A percentile compares a stretch with the other conserved stretches of the same genome.
Conservation (phyloP, 805 yeast genomes). For the Candida patagonica region DNA sequence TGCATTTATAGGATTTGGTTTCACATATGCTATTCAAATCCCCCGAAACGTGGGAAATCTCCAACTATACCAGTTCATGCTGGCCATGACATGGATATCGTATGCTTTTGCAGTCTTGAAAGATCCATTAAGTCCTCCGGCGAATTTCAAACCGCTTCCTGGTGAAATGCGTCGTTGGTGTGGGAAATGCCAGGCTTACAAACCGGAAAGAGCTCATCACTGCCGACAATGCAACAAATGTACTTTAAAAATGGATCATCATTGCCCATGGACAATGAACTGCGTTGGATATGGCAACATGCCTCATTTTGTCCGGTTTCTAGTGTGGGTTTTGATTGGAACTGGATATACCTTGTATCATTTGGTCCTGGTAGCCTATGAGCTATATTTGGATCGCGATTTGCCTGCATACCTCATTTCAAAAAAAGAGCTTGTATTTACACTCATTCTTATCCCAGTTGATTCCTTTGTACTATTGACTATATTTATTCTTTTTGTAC, state of each 20-base stretch:
- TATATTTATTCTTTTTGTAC: slow-evolving; percentile 46
- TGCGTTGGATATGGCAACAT: slow-evolving; percentile 76
- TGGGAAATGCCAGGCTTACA: slow-evolving; percentile 56
- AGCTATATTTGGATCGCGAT: slow-evolving; percentile 29
- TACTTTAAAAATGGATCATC: slow-evolving; percentile 88
- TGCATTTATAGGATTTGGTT: slow-evolving; percentile 39
- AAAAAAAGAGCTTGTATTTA: slow-evolving; percentile 43
- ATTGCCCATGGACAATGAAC: slow-evolving; percentile 87
- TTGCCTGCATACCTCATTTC: slow-evolving; percentile 37
- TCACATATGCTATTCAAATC: slow-evolving; percentile 41
- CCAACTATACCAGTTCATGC: slow-evolving; percentile 36
- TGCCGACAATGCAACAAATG: slow-evolving; percentile 61
- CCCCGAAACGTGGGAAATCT: slow-evolving; percentile 35
- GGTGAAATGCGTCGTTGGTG: slow-evolving; percentile 64
- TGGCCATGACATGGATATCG: slow-evolving; percentile 61
- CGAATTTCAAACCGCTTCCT: slow-evolving; percentile 33
- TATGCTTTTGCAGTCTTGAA: slow-evolving; percentile 59
- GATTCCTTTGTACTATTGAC: slow-evolving; percentile 53
- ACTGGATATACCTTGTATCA: slow-evolving; percentile 33
- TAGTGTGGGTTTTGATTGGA: slow-evolving; percentile 46
- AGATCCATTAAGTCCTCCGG: slow-evolving; percentile 63
- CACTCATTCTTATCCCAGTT: slow-evolving; percentile 45
- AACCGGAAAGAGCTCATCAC: slow-evolving; percentile 82
- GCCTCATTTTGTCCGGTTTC: slow-evolving; percentile 73
- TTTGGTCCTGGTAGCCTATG: slow-evolving; percentile 32